Conservation (phyloP, 176 grass and related monocot species). For the Miscanthus lutarioriparius region DNA sequence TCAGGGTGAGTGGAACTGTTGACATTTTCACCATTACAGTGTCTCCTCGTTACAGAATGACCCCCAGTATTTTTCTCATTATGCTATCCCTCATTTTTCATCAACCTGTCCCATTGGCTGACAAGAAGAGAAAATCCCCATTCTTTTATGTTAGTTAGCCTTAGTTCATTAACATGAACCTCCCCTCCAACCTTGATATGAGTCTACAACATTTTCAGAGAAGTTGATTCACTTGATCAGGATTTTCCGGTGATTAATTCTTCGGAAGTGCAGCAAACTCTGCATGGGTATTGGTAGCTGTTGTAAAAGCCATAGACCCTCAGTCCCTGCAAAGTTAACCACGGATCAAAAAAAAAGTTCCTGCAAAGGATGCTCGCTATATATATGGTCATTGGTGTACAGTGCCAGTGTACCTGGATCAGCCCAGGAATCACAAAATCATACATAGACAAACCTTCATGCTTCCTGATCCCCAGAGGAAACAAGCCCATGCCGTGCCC, state of each 20-base stretch:
- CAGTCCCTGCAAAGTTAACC: conserved; percentile 39
- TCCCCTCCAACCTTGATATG: conserved; percentile 56
- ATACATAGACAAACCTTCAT: neutral
- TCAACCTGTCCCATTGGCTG: conserved; percentile 51
- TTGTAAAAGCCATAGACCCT: conserved; percentile 49
- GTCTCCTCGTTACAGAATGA: conserved; percentile 46
- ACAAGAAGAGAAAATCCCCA: conserved; percentile 5
- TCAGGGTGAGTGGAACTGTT: neutral
- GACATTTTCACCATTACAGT: conserved; percentile 35
- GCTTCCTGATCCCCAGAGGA: neutral
- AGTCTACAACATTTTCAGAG: conserved; percentile 64
- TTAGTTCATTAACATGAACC: conserved; percentile 40
- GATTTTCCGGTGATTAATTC: conserved; percentile 57
- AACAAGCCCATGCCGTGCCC: neutral
- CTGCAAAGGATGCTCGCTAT: conserved; percentile 33
- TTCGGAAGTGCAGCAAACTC: conserved; percentile 66
- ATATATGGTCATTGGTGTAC: neutral
- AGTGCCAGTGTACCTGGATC: neutral
- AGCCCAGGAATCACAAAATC: neutral
- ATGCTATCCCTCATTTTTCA: conserved; percentile 47
- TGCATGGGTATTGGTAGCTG: conserved; percentile 55
- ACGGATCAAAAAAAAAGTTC: neutral
- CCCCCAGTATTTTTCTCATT: conserved; percentile 57
- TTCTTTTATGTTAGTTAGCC: neutral
- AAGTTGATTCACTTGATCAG: conserved; percentile 68